Conservation (phyloP, 345 rosid genomes). For the Lagerstroemia speciosa region DNA sequence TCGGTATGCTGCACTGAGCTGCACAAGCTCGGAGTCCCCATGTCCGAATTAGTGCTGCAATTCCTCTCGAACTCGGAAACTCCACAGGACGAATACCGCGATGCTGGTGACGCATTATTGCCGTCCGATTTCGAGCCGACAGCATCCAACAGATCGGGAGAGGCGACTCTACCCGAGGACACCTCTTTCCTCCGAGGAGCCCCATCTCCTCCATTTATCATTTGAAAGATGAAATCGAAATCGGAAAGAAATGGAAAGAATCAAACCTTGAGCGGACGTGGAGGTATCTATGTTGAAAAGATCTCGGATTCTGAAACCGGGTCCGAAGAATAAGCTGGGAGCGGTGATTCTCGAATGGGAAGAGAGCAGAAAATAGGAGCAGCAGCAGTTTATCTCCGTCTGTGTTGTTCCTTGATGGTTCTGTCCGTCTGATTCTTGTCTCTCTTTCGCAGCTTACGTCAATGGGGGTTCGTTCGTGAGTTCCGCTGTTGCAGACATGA, state of each 20-base stretch:
- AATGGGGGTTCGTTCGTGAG: neutral
- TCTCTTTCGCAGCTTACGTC: neutral
- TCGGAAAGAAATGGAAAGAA: neutral
- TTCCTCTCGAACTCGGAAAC: slow-evolving; percentile 77
- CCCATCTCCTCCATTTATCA: slow-evolving; percentile 46
- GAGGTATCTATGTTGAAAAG: neutral
- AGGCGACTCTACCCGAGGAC: slow-evolving; percentile 23
- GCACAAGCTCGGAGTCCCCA: slow-evolving; percentile 67
- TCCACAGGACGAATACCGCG: slow-evolving; percentile 73
- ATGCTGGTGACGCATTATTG: slow-evolving; percentile 36
- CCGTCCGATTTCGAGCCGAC: slow-evolving; percentile 23
- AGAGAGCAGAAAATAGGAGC: neutral
- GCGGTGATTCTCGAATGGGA: neutral
- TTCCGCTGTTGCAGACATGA: neutral
- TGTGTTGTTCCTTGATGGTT: neutral
- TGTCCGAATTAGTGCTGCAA: slow-evolving; percentile 67
- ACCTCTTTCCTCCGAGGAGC: slow-evolving; percentile 11
- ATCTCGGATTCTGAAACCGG: neutral
- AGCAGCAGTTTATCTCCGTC: neutral
- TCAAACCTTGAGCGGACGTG: neutral
- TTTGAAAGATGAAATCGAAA: slow-evolving; percentile 13
- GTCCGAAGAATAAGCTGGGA: neutral
- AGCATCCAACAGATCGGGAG: slow-evolving; percentile 35
- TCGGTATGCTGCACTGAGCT: slow-evolving; percentile 49
- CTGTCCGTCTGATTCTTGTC: neutral